phyloP scores from a whole-genome alignment of 805 yeast genomes.

The Saturnispora bothae region DNA sequence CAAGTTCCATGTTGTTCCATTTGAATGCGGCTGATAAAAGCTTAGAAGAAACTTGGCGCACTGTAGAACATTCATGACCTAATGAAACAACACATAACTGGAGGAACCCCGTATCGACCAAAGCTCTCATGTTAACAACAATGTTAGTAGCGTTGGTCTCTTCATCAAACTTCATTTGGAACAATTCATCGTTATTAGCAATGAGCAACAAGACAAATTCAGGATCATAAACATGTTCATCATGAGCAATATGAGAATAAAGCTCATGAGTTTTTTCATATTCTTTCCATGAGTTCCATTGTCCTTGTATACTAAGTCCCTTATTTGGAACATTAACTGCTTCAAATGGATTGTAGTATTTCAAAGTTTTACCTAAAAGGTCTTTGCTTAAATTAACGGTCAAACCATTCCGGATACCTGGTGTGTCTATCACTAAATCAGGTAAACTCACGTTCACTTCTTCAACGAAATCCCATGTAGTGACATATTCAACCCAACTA shows the following conservation, averaged over 20 bases:
- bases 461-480: slow-evolving; percentile 47
- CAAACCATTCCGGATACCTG: slow-evolving; percentile 28
- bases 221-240: slow-evolving; percentile 45
- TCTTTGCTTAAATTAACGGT: slow-evolving; percentile 41
- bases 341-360: slow-evolving; percentile 21
- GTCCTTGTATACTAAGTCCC: slow-evolving; percentile 10
- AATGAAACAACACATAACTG: slow-evolving; percentile 40
- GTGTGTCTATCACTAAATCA: slow-evolving; percentile 36
- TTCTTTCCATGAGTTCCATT: slow-evolving; percentile 15
- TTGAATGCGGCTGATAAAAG: slow-evolving; percentile 34
- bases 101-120: slow-evolving; percentile 48
- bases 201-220: slow-evolving; percentile 55
- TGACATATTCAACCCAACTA: slow-evolving; percentile 59
- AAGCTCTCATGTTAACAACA: slow-evolving; percentile 40
- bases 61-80: slow-evolving; percentile 25
- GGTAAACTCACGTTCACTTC: slow-evolving; percentile 30
- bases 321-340: slow-evolving; percentile 1
- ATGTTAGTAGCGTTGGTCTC: slow-evolving; percentile 5
- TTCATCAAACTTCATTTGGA: slow-evolving; percentile 23
- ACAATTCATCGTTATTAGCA: slow-evolving; percentile 55
- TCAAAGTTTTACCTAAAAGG: slow-evolving; percentile 39
- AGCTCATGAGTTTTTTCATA: slow-evolving; percentile 24
- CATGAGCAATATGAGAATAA: slow-evolving; percentile 11
- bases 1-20: slow-evolving; percentile 18
- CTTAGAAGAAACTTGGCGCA: slow-evolving; percentile 30